Evolutionary conservation across 2,329 filamentous ascomycete genomes (phyloP).

Genomic region (Sporothrix phasma): DNA sequence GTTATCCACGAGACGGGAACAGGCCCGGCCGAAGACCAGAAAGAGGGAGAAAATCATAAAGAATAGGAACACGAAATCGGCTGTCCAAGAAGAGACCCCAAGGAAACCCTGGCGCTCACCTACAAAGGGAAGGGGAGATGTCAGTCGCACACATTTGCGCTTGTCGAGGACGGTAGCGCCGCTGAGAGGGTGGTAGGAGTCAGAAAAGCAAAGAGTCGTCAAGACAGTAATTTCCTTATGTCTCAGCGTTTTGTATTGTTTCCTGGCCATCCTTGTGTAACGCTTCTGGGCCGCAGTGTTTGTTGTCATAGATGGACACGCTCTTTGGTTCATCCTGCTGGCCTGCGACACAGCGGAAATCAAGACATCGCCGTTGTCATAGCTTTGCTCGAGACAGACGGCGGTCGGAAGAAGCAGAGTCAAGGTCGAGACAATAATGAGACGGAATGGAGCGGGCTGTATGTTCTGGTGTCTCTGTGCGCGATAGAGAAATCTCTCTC

Average conservation of each 20-base stretch:
- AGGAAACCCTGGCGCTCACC: background rate
- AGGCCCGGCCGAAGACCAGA: background rate
- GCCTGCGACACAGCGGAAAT: background rate
- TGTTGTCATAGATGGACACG: background rate
- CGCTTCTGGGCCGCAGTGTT: background rate
- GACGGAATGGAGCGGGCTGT: background rate
- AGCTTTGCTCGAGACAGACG: background rate
- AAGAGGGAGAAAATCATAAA: no score
- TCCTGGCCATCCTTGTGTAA: background rate
- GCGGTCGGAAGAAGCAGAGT: background rate
- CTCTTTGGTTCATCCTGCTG: background rate
- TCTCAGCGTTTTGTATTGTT: slow-evolving; percentile 6
- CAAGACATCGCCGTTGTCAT: background rate
- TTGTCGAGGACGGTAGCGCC: background rate
- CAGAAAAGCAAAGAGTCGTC: background rate
- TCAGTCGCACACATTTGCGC: background rate
- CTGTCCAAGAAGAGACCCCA: background rate
- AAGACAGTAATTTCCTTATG: background rate
- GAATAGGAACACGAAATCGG: background rate
- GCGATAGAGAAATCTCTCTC: no score
- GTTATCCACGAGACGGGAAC: background rate
- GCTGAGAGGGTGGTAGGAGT: background rate
- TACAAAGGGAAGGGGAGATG: background rate
- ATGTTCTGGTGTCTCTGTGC: background rate
- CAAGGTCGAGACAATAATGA: background rate